Base-by-base conservation (phyloP, 2,329 filamentous ascomycete genomes). In the Xylaria multiplex region DNA sequence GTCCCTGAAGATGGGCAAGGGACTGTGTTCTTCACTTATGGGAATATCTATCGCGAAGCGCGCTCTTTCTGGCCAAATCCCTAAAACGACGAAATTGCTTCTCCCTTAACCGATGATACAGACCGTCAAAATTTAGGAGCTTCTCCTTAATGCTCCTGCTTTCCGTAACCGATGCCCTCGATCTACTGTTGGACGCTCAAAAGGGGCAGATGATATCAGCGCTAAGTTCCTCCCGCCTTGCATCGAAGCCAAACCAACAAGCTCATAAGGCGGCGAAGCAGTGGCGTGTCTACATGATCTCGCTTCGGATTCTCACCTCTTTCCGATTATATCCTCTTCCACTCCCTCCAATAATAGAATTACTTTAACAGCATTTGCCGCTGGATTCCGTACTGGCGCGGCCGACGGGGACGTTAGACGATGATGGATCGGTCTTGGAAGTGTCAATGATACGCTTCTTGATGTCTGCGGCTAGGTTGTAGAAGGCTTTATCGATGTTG, bases 401-500 rank as follows among this genome's bases (percentile, higher is more conserved):
- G 71, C 87, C 86, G 74, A 94, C 91, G 77, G 89, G 92, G 73
- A 94, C 90, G 52, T 88, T 89, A 45, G 76, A 75, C 40, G 84
- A 80, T 50, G 82, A 77, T 74, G 89, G 86, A 73, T 96, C 92
- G 70, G 88, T 88, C 85, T 95, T 93, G 72, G 90, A 88, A 70
- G 90, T 96, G 80, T 98, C 95, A 81, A 97, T 96, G 80, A 97
- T 91, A 74, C 93, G 90, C 87, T 97, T 97, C 90, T 99, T 99
- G 85, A 99, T 98, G 78, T 98, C 95, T 71, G 91, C 88, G 16
- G 96, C 96, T 74, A 99, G 88, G 79, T 87, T 94, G 85, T 96
- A 98, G 80, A 99, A 99, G 19, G 96, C 96, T 84, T 97, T 94
- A 82, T 99, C 96, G 77, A 99, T 96, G 83, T 99, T 99, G 88